Base-by-base conservation (phyloP, 805 yeast species). In the Metschnikowia kunwiensis region DNA sequence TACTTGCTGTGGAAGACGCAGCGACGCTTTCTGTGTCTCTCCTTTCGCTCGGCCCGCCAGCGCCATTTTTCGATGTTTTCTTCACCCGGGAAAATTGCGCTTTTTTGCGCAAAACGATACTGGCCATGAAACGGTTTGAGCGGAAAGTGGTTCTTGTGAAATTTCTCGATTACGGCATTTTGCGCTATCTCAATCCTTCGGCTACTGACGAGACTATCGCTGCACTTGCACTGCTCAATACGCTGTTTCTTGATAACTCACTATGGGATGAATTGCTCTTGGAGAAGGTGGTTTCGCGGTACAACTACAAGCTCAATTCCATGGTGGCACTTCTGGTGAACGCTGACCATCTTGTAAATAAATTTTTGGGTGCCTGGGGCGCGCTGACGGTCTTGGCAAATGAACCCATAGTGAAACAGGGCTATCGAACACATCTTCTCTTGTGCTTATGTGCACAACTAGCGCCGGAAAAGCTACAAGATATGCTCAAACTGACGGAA, bases 351-450 rank as follows among this genome's bases (percentile, higher is more conserved):
- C 12, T 35, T 5, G 12, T 34, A 5, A n/a, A 12, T 5, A 38
- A 35, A 9, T 27, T 30, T 9, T 17, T 46, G 12, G 29, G 27
- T 10, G 17, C 28, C 1, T 56, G 60, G 60, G 68, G 74, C 2
- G 63, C 65, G 34, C 53, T 50, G 2, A 45, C 50, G 3, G 42
- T 57, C 7, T 55, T 75, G n/a, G 60, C 64, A 31, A 52, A 57
- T 16, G 67, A 69, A 7, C 61, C 80, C 0, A 50, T 68, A 1
- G 40, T 53, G 0, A 30, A 50, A 2, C 91, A 82, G 51, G 72
- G 65, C 21, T 50, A 55, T 2, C 55, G 74, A 23, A 75, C 88
- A 0, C 70, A 65, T 25, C 54, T 74, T 4, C 51, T 81, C 2
- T 49, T 78, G 5, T 44, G 73, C 24, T 28, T 73, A 27, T 18